A percentile compares a stretch with the other conserved stretches of the same genome.
These are phyloP conservation scores for Heliamphora exappendiculata DNA, from an alignment of 148 eudicot species.

Conservation along the genomic window DNA sequence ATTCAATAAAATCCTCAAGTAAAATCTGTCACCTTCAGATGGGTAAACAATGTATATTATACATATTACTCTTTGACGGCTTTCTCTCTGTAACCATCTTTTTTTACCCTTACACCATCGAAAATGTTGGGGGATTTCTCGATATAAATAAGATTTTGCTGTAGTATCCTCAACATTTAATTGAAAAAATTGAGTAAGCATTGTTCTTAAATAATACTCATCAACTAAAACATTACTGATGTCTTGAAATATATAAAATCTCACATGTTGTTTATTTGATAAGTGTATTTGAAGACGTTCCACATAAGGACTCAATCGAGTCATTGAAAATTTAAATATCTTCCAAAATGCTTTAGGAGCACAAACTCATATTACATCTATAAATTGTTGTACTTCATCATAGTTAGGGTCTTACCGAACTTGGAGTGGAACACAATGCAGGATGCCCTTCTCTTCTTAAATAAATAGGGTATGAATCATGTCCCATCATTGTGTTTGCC, in stretches of 20 bases:
- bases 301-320: no score
- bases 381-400: neutral
- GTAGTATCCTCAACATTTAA: neutral
- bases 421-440: neutral
- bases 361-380: neutral
- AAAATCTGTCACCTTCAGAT: no score
- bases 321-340: neutral
- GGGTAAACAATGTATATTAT: neutral
- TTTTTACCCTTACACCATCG: neutral
- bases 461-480: neutral
- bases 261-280: neutral
- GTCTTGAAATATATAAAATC: no score
- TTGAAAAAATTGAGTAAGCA: neutral
- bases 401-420: neutral
- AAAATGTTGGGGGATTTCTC: neutral
- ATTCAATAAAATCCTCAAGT: neutral
- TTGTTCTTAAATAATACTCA: no score
- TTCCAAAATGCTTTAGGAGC: neutral
- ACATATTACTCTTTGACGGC: neutral
- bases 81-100: neutral
- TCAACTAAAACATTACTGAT: neutral
- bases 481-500: neutral
- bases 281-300: neutral
- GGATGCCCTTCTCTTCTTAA: neutral
- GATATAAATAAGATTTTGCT: neutral